Conservation (phyloP, 2,329 filamentous ascomycete genomes). For the Ophiosphaerella korrae region DNA sequence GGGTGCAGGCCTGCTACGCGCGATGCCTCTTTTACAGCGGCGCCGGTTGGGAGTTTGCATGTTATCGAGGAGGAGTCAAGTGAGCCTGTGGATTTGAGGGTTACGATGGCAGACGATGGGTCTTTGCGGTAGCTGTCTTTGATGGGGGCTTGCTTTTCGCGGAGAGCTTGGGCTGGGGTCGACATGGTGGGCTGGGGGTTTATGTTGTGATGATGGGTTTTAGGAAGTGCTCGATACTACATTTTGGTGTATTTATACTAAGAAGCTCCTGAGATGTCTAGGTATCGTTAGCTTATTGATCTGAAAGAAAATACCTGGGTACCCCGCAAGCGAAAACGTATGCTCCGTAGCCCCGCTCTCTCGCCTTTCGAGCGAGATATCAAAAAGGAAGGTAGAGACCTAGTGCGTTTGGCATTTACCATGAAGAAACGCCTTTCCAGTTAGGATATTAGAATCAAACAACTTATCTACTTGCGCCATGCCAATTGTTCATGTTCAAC, state of each 20-base stretch:
- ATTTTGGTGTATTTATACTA: neutral
- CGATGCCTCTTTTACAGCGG: conserved; percentile 48
- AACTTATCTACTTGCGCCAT: too few species aligned
- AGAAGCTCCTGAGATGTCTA: neutral
- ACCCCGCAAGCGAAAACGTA: conserved; percentile 26
- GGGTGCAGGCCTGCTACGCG: conserved; percentile 55
- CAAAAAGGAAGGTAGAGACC: conserved; percentile 12
- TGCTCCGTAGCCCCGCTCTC: conserved; percentile 23
- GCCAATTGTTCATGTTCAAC: too few species aligned
- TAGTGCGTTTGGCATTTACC: too few species aligned
- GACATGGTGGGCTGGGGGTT: conserved; percentile 22
- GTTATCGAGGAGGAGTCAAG: conserved; percentile 54
- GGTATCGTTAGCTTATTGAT: conserved; percentile 3
- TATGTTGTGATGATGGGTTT: neutral
- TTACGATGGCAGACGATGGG: conserved; percentile 53
- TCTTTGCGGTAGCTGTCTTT: conserved; percentile 53
- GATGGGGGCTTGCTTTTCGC: conserved; percentile 55
- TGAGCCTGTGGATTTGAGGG: conserved; percentile 51
- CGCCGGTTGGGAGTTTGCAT: conserved; percentile 53
- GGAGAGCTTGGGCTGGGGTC: conserved; percentile 43
- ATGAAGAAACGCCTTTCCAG: too few species aligned
- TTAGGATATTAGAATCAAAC: too few species aligned
- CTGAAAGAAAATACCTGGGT: conserved; percentile 5
- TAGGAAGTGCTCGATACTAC: neutral
- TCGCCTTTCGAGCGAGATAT: conserved; percentile 22